Base-by-base conservation (phyloP, 1,284 basidiomycete species). In the Paramarasmius palmivorus region DNA sequence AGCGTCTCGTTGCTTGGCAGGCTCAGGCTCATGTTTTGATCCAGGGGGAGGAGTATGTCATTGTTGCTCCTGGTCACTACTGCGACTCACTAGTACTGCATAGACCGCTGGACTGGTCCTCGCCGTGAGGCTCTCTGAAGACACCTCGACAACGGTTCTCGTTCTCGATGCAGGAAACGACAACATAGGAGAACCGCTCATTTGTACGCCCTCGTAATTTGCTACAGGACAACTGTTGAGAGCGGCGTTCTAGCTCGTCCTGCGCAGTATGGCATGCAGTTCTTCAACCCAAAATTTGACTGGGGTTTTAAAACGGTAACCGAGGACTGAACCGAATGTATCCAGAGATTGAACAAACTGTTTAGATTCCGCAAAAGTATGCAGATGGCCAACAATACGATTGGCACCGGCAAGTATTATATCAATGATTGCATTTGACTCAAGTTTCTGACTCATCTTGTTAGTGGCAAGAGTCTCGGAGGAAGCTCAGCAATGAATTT, bases 121-220 rank as follows among this genome's bases (percentile, higher is more conserved):
- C 25, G 91, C 89, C 0, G 72, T 80, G 14, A 79, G 89, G 23
- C 75, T 93, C n/a, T 79, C 86, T 0, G 89, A 88, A 57, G 83
- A 88, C 72, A 66, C 75, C 0, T 82, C 81, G 60, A 75, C 73
- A n/a, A 86, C 84, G 1, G 86, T 92, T 8, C 77, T 88, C 34
- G 44, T 46, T 8, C 23, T 46, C 1, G 44, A 46, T 8, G 44
- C 44, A 14, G 44, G 44, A 8, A 60, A 59, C 14, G 63, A 62
- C 12, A 67, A 69, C 46, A 41, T 71, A 14, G 61, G 68, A 34
- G 69, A 73, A 50, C 63, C 64, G 7, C 59, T 62, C n/a, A 61
- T 71, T 23, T 49, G 63, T 67, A 38, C 19, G 65, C 56, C 29
- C 23, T 9, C 17, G 46, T 38, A 38, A 19, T 35, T 12, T 29